phyloP scores from a whole-genome alignment of 2,329 filamentous ascomycete species.

The Stachybotrys elegans region DNA sequence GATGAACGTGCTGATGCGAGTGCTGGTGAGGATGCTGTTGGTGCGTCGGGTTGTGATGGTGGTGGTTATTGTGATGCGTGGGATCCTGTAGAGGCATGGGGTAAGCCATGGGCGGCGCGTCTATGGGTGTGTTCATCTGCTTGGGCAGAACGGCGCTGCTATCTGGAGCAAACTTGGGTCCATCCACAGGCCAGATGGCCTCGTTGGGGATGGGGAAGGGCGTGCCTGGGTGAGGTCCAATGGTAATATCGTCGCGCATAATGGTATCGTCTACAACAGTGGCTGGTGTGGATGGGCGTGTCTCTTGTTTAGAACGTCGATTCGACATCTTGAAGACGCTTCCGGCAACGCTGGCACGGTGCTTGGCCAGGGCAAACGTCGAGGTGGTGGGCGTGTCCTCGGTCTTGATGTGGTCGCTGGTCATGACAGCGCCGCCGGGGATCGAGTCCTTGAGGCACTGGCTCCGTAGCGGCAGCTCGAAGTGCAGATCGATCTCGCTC shows the following conservation, averaged over 20 bases:
- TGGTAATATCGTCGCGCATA: constrained; percentile 27
- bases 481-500: constrained; percentile 32
- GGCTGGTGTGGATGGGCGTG: constrained; percentile 28
- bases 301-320: constrained; percentile 29
- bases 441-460: constrained; percentile 29
- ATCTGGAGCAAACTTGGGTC: constrained; percentile 34
- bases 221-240: constrained; percentile 34
- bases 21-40: constrained; percentile 25
- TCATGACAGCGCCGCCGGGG: constrained; percentile 15
- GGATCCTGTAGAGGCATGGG: constrained; percentile 17
- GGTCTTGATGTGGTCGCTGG: constrained; percentile 16
- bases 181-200: constrained; percentile 29
- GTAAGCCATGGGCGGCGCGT: constrained; percentile 23
- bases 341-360: constrained; percentile 20
- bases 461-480: constrained; percentile 30
- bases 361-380: constrained; percentile 18
- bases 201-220: constrained; percentile 35
- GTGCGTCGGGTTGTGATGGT: constrained; percentile 16
- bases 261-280: constrained; percentile 21
- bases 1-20: constrained; percentile 10
- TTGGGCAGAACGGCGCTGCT: constrained; percentile 17
- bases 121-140: constrained; percentile 26
- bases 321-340: constrained; percentile 24
- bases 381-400: constrained; percentile 22
- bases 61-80: constrained; percentile 7